Conservation (phyloP, 2,329 filamentous ascomycete genomes). For the Fusarium sp. region DNA sequence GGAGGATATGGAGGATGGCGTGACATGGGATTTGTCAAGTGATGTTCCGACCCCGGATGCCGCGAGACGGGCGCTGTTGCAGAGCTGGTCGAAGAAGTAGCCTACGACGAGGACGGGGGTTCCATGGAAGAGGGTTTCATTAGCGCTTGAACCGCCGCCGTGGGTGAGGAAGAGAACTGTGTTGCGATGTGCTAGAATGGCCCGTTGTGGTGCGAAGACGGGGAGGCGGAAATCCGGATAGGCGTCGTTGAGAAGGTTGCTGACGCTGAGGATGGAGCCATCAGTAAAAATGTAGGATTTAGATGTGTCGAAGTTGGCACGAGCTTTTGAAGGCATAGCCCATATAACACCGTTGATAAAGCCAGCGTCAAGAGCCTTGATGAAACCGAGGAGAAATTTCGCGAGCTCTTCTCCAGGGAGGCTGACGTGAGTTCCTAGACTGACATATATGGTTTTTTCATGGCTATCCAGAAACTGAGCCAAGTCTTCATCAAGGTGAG, state of each 20-base stretch:
- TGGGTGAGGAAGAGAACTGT: conserved; percentile 58
- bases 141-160: conserved; percentile 58
- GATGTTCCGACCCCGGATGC: conserved; percentile 53
- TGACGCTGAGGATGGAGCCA: conserved; percentile 17
- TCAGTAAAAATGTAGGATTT: conserved; percentile 29
- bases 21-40: conserved; percentile 56
- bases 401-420: conserved; percentile 50
- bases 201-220: conserved; percentile 57
- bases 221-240: conserved; percentile 52
- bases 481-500: conserved; percentile 47
- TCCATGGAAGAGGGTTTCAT: conserved; percentile 58
- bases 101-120: conserved; percentile 54
- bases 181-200: conserved; percentile 54
- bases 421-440: conserved; percentile 58
- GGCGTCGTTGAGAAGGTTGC: conserved; percentile 48
- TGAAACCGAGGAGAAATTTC: conserved; percentile 53
- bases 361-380: conserved; percentile 42
- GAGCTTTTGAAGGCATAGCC: conserved; percentile 49
- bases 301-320: conserved; percentile 41
- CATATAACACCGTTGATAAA: conserved; percentile 58
- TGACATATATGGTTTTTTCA: conserved; percentile 55
- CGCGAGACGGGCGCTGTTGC: conserved; percentile 54
- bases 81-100: conserved; percentile 59
- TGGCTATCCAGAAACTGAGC: conserved; percentile 52
- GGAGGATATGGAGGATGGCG: conserved; percentile 49